Conservation (phyloP, 2,329 filamentous ascomycete genomes). For the Phaeosphaeriaceae sp. region DNA sequence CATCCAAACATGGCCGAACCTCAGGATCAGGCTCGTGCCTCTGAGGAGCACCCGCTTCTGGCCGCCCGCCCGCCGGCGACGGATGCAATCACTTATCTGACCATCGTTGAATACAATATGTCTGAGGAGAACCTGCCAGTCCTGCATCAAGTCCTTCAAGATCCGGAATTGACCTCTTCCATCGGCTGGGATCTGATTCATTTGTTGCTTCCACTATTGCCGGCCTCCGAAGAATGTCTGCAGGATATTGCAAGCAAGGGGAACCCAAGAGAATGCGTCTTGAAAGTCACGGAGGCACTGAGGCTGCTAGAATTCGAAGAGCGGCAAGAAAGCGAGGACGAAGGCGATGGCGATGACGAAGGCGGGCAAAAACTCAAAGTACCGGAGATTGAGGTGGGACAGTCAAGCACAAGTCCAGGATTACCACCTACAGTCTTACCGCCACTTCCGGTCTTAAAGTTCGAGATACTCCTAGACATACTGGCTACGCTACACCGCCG, state of each 20-base stretch:
- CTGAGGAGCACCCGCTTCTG: conserved; percentile 58
- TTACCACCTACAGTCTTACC: conserved; percentile 29
- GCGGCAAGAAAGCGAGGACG: conserved; percentile 60
- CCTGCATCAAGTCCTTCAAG: conserved; percentile 72
- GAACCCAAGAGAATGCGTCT: conserved; percentile 80
- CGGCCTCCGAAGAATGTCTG: conserved; percentile 71
- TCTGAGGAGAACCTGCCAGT: conserved; percentile 70
- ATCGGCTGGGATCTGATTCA: conserved; percentile 87
- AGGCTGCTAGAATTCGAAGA: conserved; percentile 63
- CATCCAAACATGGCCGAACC: conserved; percentile 38
- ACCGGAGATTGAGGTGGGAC: conserved; percentile 33
- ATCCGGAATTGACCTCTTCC: conserved; percentile 72
- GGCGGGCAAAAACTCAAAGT: conserved; percentile 23
- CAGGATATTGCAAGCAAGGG: conserved; percentile 77
- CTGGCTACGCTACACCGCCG: conserved; percentile 75
- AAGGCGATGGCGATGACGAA: conserved; percentile 41
- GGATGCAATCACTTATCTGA: conserved; percentile 79
- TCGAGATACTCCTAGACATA: conserved; percentile 74
- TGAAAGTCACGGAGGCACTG: conserved; percentile 79
- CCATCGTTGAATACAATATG: conserved; percentile 77
- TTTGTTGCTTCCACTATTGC: conserved; percentile 71
- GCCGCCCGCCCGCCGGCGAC: conserved; percentile 66
- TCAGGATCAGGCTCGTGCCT: conserved; percentile 24
- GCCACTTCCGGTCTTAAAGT: conserved; percentile 61
- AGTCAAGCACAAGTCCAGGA: conserved; percentile 41